These are phyloP conservation scores for Syncephalastrum sp. DNA, from an alignment of 371 early-diverging fungal genomes.

Conservation along the genomic window DNA sequence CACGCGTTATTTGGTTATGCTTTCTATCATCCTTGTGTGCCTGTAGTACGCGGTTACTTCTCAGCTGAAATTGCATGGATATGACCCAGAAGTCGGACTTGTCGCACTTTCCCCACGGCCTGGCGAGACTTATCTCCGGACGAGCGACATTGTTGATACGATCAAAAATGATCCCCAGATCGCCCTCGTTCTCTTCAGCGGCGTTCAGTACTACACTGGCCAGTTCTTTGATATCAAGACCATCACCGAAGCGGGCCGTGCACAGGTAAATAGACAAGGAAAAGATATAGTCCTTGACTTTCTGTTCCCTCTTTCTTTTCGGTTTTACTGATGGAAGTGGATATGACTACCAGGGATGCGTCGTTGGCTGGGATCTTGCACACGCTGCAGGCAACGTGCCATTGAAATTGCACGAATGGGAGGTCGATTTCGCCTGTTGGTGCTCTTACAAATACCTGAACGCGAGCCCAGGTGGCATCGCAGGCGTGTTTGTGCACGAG, in stretches of 20 bases:
- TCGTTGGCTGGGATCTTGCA: conserved; percentile 95
- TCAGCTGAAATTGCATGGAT: conserved; percentile 82
- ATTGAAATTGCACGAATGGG: conserved; percentile 90
- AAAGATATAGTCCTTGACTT: no score
- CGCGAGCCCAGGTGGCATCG: conserved; percentile 94
- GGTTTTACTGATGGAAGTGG: not conserved
- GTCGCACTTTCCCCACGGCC: conserved; percentile 72
- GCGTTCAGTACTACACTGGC: conserved; percentile 97
- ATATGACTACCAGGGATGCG: conserved; percentile 61
- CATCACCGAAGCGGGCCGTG: conserved; percentile 85
- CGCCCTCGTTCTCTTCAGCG: conserved; percentile 88
- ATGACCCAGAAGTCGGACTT: conserved; percentile 69
- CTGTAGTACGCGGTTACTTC: conserved; percentile 83
- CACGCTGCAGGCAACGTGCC: conserved; percentile 96
- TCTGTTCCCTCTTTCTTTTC: no score
- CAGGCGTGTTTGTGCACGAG: conserved; percentile 85
- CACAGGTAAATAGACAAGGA: conserved; percentile 48
- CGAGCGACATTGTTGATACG: conserved; percentile 77
- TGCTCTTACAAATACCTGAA: conserved; percentile 98
- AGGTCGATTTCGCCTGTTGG: conserved; percentile 98
- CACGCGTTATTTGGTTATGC: conserved; percentile 10
- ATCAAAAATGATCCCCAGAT: conserved; percentile 76
- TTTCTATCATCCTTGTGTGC: not conserved
- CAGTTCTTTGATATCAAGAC: conserved; percentile 88
- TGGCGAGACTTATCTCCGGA: conserved; percentile 71